Conservation (phyloP, 2,329 filamentous ascomycete genomes). For the Capronia coronata region DNA sequence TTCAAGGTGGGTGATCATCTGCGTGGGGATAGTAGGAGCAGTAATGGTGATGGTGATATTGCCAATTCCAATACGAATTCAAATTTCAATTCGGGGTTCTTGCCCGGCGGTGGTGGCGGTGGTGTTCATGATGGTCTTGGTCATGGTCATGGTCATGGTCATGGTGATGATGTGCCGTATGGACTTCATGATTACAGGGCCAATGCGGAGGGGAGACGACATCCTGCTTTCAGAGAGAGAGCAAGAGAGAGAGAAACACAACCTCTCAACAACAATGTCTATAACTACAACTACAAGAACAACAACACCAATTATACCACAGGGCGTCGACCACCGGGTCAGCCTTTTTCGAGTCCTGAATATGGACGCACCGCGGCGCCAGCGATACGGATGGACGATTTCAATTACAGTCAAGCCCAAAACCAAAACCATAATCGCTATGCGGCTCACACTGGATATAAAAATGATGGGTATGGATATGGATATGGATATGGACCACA, state of each 20-base stretch:
- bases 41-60: not conserved
- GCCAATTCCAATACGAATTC: not conserved
- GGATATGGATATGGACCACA: not conserved
- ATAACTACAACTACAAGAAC: no score
- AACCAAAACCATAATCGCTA: not conserved
- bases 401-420: not conserved
- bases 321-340: no score
- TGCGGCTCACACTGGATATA: not conserved
- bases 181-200: not conserved
- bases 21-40: not conserved
- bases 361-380: not conserved
- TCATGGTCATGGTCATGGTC: not conserved
- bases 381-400: not conserved
- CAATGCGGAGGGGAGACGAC: not conserved
- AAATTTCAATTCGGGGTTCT: not conserved
- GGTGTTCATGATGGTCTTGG: no score
- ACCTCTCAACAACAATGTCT: no score
- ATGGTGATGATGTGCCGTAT: not conserved
- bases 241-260: not conserved
- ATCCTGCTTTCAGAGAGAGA: not conserved
- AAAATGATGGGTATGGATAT: not conserved
- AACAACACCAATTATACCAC: no score
- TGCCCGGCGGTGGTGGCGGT: not conserved
- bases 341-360: no score
- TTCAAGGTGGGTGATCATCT: no score